phyloP scores from a whole-genome alignment of 2,329 filamentous ascomycete species.

The Cladosporium phlei region DNA sequence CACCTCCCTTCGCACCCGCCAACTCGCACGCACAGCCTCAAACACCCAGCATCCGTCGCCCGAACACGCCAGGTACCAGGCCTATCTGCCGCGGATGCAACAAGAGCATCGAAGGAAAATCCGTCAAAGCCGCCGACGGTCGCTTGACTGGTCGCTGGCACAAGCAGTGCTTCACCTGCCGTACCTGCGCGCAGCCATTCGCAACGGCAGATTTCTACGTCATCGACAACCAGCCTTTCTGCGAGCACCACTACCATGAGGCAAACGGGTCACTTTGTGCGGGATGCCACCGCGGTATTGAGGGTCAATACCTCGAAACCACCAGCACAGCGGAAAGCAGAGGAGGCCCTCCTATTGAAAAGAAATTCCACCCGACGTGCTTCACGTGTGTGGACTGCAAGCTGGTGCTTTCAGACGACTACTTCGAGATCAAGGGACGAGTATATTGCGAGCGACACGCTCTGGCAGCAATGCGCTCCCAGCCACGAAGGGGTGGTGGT shows the following conservation, averaged over 20 bases:
- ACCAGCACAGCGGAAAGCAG: conserved; percentile 12
- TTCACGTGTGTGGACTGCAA: conserved; percentile 80
- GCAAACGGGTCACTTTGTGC: conserved; percentile 83
- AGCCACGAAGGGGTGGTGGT: conserved; percentile 18
- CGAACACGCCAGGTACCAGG: conserved; percentile 38
- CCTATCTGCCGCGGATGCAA: conserved; percentile 81
- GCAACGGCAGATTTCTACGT: conserved; percentile 90
- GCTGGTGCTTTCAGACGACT: conserved; percentile 70
- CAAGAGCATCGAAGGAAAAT: conserved; percentile 77
- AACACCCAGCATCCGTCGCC: conserved; percentile 4
- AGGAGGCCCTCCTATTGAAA: conserved; percentile 30
- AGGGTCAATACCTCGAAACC: conserved; percentile 89
- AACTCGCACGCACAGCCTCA: background rate
- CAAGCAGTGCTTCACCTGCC: conserved; percentile 90
- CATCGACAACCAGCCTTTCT: conserved; percentile 79
- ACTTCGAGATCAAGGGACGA: conserved; percentile 78
- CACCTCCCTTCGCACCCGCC: conserved; percentile 8
- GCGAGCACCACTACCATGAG: conserved; percentile 86
- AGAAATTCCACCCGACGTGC: conserved; percentile 83
- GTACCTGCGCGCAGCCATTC: conserved; percentile 75
- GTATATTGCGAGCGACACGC: conserved; percentile 88
- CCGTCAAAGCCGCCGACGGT: conserved; percentile 87
- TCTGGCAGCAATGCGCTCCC: conserved; percentile 40
- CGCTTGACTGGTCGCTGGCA: conserved; percentile 90
- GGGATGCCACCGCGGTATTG: conserved; percentile 77